Evolutionary conservation across 768 basidiomycete genomes (phyloP).

Genomic region (Suillus cothurnatus): DNA sequence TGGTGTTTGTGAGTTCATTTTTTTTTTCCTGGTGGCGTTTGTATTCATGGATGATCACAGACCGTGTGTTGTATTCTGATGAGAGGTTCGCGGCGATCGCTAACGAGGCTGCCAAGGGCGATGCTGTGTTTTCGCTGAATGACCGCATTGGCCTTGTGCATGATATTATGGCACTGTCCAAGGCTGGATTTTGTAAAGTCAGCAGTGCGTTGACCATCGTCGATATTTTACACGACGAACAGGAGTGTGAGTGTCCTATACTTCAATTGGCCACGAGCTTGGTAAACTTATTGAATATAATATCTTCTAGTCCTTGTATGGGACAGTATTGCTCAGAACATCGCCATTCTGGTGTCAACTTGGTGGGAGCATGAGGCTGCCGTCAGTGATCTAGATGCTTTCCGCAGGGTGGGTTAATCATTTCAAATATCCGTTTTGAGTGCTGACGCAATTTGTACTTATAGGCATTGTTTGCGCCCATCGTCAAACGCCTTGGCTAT

Average conservation of each 20-base stretch:
- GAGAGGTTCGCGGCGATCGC: constrained; percentile 81
- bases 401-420: constrained; percentile 54
- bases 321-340: constrained; percentile 62
- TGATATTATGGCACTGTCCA: constrained; percentile 79
- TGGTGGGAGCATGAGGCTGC: constrained; percentile 83
- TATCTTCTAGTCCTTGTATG: constrained; percentile 73
- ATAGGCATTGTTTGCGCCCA: constrained; percentile 68
- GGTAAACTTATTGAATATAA: constrained; percentile 9
- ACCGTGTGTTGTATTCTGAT: constrained; percentile 84
- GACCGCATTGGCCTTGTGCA: constrained; percentile 90
- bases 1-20: constrained; percentile 81
- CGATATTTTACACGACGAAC: constrained; percentile 68
- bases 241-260: constrained; percentile 59
- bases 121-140: constrained; percentile 71
- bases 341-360: constrained; percentile 55
- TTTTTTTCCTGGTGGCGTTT: constrained; percentile 2
- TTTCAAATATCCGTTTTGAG: constrained; percentile 1
- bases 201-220: constrained; percentile 79
- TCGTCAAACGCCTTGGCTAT: constrained; percentile 79
- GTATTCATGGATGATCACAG: constrained; percentile 38
- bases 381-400: constrained; percentile 55
- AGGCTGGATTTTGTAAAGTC: constrained; percentile 76
- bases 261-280: constrained; percentile 1
- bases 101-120: constrained; percentile 67
- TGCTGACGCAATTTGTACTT: not conserved